Percentiles rank a stretch among this genome's conserved stretches.
Conservation (phyloP, 192 early-diverging fungal species). For the Backusella sp. region DNA sequence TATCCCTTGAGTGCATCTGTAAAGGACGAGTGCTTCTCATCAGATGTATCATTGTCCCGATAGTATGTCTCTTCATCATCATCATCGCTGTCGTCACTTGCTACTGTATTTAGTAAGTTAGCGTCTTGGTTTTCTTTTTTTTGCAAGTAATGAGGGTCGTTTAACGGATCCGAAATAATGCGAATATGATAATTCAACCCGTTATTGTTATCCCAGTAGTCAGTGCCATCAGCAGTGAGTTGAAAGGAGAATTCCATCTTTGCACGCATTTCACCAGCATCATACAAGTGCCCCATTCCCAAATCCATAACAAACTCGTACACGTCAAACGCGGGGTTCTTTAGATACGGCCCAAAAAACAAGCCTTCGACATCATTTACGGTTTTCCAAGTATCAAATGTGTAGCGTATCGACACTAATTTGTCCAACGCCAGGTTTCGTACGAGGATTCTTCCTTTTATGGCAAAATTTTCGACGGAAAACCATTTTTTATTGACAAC, state of each 20-base stretch:
- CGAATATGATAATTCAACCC: conserved; percentile 75
- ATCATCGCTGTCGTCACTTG: background rate
- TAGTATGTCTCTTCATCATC: background rate
- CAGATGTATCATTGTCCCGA: background rate
- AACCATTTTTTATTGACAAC: conserved; percentile 2
- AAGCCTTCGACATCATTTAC: conserved; percentile 58
- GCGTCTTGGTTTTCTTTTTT: background rate
- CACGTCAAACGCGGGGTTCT: conserved; percentile 52
- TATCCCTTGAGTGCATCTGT: conserved; percentile 2
- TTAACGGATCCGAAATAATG: background rate
- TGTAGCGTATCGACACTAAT: conserved; percentile 74
- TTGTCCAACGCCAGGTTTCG: conserved; percentile 90
- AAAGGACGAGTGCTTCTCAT: conserved; percentile 4
- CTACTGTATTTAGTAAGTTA: background rate
- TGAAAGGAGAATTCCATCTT: conserved; percentile 62
- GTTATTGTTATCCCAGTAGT: conserved; percentile 92
- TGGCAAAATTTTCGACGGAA: conserved; percentile 36
- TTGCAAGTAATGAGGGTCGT: background rate
- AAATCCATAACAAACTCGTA: conserved; percentile 54
- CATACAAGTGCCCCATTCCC: background rate
- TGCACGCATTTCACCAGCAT: conserved; percentile 18
- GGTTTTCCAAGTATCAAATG: conserved; percentile 78
- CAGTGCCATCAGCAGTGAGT: conserved; percentile 57
- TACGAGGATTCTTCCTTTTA: conserved; percentile 67
- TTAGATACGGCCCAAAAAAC: conserved; percentile 51